Conservation (phyloP, 176 grass and related monocot genomes). For the Eragrostis nindensis region DNA sequence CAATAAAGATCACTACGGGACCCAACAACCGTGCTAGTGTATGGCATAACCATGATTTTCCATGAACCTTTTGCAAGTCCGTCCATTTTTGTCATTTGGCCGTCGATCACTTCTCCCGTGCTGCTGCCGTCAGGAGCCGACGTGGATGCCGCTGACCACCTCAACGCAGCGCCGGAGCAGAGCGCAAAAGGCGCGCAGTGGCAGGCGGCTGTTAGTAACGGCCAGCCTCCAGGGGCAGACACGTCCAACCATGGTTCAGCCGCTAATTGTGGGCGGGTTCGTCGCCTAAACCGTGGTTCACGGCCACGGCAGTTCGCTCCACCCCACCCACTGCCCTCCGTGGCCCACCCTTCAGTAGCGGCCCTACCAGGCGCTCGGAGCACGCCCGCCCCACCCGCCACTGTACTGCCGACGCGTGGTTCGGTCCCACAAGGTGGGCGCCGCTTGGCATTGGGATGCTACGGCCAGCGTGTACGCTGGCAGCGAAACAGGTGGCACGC, state of each 20-base stretch:
- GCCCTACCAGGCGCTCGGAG: background rate
- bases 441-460: background rate
- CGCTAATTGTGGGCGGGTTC: slow-evolving; percentile 8
- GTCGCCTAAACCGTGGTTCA: background rate
- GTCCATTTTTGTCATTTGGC: too few species aligned
- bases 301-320: rapidly evolving
- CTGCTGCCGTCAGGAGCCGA: background rate
- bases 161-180: background rate
- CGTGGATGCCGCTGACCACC: background rate
- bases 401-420: background rate
- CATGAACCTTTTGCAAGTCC: too few species aligned
- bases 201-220: slow-evolving; percentile 29
- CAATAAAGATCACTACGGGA: too few species aligned
- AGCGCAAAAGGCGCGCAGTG: background rate
- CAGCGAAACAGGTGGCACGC: background rate
- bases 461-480: background rate
- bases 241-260: background rate
- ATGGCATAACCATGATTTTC: too few species aligned
- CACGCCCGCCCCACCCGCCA: background rate
- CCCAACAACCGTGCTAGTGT: too few species aligned
- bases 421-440: background rate
- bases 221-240: background rate
- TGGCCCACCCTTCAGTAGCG: background rate
- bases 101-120: too few species aligned
- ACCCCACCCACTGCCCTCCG: background rate